Conservation (phyloP, 768 basidiomycete genomes). For the Leccinellum rugosiceps region DNA sequence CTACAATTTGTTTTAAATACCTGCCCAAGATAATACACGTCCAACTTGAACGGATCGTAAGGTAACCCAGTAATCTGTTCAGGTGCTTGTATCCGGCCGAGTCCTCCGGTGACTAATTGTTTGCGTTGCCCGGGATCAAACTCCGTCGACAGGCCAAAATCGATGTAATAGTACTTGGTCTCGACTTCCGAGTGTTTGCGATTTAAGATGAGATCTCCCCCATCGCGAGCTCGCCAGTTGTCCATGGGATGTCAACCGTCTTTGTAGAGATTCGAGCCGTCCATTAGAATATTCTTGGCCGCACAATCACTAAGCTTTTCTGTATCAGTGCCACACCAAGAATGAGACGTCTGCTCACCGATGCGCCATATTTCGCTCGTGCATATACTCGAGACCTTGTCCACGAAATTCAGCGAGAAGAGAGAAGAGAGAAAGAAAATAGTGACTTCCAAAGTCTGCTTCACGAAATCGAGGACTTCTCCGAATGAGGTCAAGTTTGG, state of each 20-base stretch:
- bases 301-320: constrained; percentile 24
- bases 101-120: not conserved
- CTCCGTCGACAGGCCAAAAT: constrained; percentile 33
- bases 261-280: constrained; percentile 24
- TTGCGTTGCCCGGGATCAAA: constrained; percentile 14
- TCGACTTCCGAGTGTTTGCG: constrained; percentile 27
- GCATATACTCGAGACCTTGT: constrained; percentile 36
- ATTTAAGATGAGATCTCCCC: constrained; percentile 6
- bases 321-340: accelerated
- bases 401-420: not conserved
- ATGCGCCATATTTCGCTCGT: constrained; percentile 34
- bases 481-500: constrained; percentile 24
- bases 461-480: constrained; percentile 28
- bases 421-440: accelerated
- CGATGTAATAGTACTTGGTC: constrained; percentile 33
- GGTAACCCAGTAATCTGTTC: constrained; percentile 20
- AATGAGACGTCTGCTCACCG: constrained; percentile 18
- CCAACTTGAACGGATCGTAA: constrained; percentile 30
- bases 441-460: constrained; percentile 25
- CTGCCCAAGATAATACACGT: constrained; percentile 28
- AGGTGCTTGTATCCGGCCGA: constrained; percentile 18
- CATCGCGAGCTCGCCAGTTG: constrained; percentile 10
- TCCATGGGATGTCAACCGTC: constrained; percentile 26
- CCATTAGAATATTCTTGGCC: constrained; percentile 32
- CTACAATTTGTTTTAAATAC: constrained; percentile 20